Percentiles rank a stretch among this genome's conserved stretches.
Evolutionary conservation across 2,329 filamentous ascomycete species (phyloP).

Genomic region (Dactylellina parvicollis): DNA sequence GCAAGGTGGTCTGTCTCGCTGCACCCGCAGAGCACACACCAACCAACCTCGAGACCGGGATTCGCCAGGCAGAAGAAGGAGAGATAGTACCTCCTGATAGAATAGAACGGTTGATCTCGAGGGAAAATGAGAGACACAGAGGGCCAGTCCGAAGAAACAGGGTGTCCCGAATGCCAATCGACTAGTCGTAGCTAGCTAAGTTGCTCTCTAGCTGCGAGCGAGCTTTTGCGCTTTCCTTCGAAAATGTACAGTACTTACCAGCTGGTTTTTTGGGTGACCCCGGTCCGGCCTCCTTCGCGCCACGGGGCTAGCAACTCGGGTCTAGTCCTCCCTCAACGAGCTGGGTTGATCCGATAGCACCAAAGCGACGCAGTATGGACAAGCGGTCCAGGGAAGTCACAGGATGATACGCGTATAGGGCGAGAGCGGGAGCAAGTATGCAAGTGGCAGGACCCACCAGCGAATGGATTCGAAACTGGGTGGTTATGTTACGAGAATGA

Average conservation of each 20-base stretch:
- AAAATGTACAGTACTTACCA: not conserved
- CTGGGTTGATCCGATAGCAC: conserved; percentile 29
- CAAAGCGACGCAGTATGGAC: conserved; percentile 42
- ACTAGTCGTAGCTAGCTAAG: not conserved
- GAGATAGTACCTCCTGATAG: not conserved
- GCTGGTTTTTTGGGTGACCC: not conserved
- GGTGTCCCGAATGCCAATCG: conserved; percentile 14
- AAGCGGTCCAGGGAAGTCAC: conserved; percentile 43
- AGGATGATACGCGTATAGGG: conserved; percentile 7
- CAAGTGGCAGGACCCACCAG: too few relatives aligned
- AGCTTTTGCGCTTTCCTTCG: not conserved
- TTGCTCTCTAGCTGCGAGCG: not conserved
- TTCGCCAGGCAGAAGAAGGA: not conserved
- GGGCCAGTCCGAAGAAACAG: conserved; percentile 39
- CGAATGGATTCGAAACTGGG: too few relatives aligned
- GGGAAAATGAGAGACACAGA: not conserved
- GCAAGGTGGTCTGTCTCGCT: conserved; percentile 9
- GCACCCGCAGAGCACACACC: not conserved
- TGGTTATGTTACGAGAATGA: too few relatives aligned
- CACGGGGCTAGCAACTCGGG: conserved; percentile 33
- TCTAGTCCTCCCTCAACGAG: conserved; percentile 36
- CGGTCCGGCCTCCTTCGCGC: conserved; percentile 45
- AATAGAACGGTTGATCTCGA: not conserved
- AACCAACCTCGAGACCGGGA: not conserved
- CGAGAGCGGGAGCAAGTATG: not conserved